Conservation (phyloP, 139 green algal genomes). For the Chlorella sorokiniana region DNA sequence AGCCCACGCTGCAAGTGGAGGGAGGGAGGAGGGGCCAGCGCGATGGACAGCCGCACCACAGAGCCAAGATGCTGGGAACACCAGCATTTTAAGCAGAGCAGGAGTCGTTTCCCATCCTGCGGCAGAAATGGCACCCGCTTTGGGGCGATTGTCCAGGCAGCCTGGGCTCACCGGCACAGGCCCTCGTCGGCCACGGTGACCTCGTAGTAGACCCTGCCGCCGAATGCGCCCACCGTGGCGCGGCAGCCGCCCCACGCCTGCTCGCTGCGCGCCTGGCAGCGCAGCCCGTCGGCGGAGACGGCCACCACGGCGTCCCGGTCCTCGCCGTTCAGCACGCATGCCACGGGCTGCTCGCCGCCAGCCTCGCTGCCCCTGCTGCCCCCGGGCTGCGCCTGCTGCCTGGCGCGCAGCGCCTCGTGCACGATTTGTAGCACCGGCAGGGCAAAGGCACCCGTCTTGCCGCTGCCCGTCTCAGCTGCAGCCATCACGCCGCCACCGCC, state of each 20-base stretch:
- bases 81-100: too few species aligned
- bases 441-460: slow-evolving; percentile 91
- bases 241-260: slow-evolving; percentile 65
- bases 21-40: too few species aligned
- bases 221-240: slow-evolving; percentile 53
- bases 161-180: slow-evolving; percentile 52
- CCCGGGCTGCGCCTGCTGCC: not conserved
- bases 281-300: slow-evolving; percentile 54
- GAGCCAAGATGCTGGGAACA: too few species aligned
- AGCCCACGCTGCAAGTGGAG: slow-evolving; percentile 73
- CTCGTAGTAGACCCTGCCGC: slow-evolving; percentile 63
- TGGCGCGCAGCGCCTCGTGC: slow-evolving; percentile 13
- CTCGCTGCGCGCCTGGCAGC: slow-evolving; percentile 61
- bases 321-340: slow-evolving; percentile 47
- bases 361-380: not conserved
- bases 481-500: slow-evolving; percentile 89
- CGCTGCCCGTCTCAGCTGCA: slow-evolving; percentile 89
- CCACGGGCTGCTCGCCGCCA: not conserved
- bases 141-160: too few species aligned
- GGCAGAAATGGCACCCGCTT: too few species aligned
- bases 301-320: slow-evolving; percentile 68
- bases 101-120: too few species aligned
- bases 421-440: slow-evolving; percentile 73
- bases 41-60: too few species aligned
- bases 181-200: slow-evolving; percentile 72